These are phyloP conservation scores for Tylopilus orsonianus DNA, from an alignment of 1,284 basidiomycete genomes.

Conservation along the genomic window DNA sequence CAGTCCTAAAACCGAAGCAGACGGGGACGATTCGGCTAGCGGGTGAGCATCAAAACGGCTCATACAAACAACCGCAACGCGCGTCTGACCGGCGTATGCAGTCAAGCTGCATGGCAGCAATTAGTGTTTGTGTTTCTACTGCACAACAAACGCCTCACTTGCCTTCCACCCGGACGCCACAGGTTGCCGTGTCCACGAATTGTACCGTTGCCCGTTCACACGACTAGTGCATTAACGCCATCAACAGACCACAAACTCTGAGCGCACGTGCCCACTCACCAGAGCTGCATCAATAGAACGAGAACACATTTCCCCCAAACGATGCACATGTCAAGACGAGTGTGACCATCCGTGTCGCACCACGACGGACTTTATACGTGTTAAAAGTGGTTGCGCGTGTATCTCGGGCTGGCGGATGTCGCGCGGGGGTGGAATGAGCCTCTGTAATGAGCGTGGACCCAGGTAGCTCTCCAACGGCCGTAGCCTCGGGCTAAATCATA, in stretches of 20 bases:
- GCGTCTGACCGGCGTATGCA: conserved; percentile 8
- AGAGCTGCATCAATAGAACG: conserved; percentile 2
- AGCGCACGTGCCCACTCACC: conserved; percentile 2
- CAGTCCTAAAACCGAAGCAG: conserved; percentile 14
- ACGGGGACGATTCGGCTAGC: conserved; percentile 8
- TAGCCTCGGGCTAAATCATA: not conserved
- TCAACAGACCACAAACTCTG: no score
- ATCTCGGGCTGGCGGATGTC: no score
- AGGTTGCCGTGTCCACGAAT: conserved; percentile 14
- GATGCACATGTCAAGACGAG: no score
- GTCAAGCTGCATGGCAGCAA: conserved; percentile 1
- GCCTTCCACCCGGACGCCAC: conserved; percentile 3
- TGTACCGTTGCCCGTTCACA: conserved; percentile 10
- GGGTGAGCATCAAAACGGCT: no score
- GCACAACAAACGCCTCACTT: not conserved
- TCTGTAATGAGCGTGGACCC: no score
- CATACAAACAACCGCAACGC: no score
- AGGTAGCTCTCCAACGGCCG: not conserved
- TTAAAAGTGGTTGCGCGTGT: no score
- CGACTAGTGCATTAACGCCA: not conserved
- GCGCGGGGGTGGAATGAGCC: no score
- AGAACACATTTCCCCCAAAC: conserved; percentile 1
- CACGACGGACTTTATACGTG: no score
- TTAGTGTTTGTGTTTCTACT: conserved; percentile 1
- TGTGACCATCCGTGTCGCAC: no score